Percentiles rank a stretch among this genome's conserved stretches.
These are phyloP conservation scores for Dendrobium catenatum DNA, from an alignment of 106 monocot genomes.

Conservation along the genomic window DNA sequence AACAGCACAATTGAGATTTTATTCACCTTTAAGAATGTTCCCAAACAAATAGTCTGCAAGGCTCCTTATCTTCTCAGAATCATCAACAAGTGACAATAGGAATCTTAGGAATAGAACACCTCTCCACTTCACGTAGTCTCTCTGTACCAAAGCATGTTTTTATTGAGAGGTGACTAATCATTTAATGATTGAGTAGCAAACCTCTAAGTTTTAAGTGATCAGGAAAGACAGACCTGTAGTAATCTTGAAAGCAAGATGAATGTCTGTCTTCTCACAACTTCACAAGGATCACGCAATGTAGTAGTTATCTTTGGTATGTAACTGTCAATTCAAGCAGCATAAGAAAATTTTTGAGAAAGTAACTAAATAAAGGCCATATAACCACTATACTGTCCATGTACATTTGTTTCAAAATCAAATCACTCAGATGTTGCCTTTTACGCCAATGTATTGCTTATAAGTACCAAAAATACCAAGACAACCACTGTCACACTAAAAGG, in stretches of 20 bases:
- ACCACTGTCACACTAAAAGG: background rate
- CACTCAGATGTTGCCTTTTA: background rate
- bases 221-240: slow-evolving; percentile 57
- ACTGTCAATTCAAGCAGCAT: slow-evolving; percentile 24
- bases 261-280: slow-evolving; percentile 89
- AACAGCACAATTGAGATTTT: background rate
- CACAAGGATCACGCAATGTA: slow-evolving; percentile 81
- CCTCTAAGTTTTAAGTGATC: background rate
- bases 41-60: slow-evolving; percentile 87
- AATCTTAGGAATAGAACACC: slow-evolving; percentile 93
- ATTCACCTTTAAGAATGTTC: slow-evolving; percentile 75
- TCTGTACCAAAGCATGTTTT: slow-evolving; percentile 32
- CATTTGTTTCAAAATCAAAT: background rate
- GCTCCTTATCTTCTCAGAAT: slow-evolving; percentile 79
- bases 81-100: slow-evolving; percentile 82
- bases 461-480: background rate
- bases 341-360: background rate
- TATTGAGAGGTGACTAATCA: background rate
- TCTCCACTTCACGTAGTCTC: slow-evolving; percentile 99
- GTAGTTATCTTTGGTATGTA: slow-evolving; percentile 80
- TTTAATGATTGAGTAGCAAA: background rate
- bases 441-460: background rate
- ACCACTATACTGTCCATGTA: background rate
- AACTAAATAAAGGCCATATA: background rate
- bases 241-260: slow-evolving; percentile 90